These are phyloP conservation scores for Akanthomyces lecanii DNA, from an alignment of 2,329 filamentous ascomycete species.

Conservation along the genomic window DNA sequence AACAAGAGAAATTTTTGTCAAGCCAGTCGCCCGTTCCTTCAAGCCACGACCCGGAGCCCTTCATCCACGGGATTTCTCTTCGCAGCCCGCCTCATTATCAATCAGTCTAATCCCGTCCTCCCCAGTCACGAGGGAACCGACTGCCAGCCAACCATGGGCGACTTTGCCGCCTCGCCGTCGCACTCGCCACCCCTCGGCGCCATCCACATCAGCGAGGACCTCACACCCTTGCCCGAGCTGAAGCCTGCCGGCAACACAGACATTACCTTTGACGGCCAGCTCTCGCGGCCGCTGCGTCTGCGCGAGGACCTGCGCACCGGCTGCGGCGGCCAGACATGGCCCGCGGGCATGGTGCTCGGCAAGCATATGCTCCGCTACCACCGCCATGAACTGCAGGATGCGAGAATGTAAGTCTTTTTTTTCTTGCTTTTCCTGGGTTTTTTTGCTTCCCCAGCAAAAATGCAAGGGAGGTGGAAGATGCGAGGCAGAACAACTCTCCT, in stretches of 20 bases:
- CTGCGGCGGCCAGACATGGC: conserved; percentile 93
- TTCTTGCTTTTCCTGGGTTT: background rate
- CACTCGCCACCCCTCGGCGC: conserved; percentile 49
- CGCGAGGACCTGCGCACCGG: conserved; percentile 83
- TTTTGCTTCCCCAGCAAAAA: background rate
- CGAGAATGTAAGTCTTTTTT: conserved; percentile 58
- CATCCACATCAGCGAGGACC: conserved; percentile 48
- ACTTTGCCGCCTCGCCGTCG: conserved; percentile 23
- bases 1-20: background rate
- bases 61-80: background rate
- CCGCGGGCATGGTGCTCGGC: conserved; percentile 81
- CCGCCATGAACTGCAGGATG: conserved; percentile 54
- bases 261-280: conserved; percentile 68
- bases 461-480: too few species aligned
- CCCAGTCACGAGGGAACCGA: background rate
- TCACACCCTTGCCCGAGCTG: conserved; percentile 57
- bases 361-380: conserved; percentile 81
- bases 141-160: background rate
- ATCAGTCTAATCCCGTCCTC: background rate
- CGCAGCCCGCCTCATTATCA: background rate
- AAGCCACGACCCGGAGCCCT: background rate
- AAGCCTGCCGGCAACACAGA: conserved; percentile 50
- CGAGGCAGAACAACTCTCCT: background rate
- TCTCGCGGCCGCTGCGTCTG: conserved; percentile 65
- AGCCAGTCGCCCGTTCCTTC: background rate